Percentiles rank a stretch among this genome's conserved stretches.
Conservation (phyloP, 805 yeast species). For the Candida mattraensis region DNA sequence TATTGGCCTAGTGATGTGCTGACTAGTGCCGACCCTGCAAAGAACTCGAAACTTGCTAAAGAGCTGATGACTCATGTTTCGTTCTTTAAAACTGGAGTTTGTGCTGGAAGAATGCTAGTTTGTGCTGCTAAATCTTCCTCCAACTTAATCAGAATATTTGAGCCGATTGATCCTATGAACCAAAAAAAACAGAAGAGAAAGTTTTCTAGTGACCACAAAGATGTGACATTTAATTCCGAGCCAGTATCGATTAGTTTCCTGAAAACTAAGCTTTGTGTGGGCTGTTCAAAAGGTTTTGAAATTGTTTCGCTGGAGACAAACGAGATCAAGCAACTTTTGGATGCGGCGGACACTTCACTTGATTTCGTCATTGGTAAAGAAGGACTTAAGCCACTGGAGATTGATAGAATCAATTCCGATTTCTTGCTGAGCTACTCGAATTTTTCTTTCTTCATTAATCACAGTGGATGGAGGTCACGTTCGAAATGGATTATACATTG, state of each 20-base stretch:
- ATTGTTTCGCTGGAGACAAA: conserved; percentile 83
- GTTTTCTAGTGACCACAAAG: conserved; percentile 66
- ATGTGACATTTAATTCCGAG: conserved; percentile 80
- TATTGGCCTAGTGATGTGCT: conserved; percentile 77
- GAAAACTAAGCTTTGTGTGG: conserved; percentile 86
- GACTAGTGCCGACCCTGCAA: conserved; percentile 44
- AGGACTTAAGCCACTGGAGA: conserved; percentile 83
- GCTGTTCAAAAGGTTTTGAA: conserved; percentile 96
- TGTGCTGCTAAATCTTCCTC: conserved; percentile 87
- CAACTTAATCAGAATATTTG: conserved; percentile 78
- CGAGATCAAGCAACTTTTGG: conserved; percentile 84
- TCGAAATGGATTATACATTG: conserved; percentile 93
- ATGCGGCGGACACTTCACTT: conserved; percentile 97
- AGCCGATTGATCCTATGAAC: conserved; percentile 77
- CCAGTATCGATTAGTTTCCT: conserved; percentile 90
- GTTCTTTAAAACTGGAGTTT: conserved; percentile 90
- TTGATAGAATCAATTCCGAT: conserved; percentile 85
- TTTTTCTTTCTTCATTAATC: conserved; percentile 90
- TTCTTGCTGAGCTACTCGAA: conserved; percentile 88
- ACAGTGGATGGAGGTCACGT: conserved; percentile 94
- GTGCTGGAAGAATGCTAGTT: conserved; percentile 83
- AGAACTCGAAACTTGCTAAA: conserved; percentile 64
- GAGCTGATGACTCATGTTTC: conserved; percentile 84
- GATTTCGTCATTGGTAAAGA: conserved; percentile 89
- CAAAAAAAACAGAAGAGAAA: conserved; percentile 65